These are phyloP conservation scores for Kwoniella dejecticola DNA, from an alignment of 768 basidiomycete genomes.

Conservation along the genomic window DNA sequence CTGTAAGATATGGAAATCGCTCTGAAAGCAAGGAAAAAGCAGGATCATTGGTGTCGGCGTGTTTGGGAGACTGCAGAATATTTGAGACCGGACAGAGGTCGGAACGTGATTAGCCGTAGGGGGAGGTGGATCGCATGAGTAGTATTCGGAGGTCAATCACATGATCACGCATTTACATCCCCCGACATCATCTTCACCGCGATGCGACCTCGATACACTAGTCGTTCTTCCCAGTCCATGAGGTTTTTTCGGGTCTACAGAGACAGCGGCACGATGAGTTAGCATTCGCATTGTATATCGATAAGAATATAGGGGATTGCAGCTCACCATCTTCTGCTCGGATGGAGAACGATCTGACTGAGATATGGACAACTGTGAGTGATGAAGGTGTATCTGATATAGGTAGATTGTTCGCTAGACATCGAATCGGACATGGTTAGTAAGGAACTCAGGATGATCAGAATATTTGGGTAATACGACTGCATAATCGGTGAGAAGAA, in stretches of 20 bases:
- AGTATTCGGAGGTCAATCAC: no score
- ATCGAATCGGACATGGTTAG: neutral
- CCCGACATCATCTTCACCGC: conserved; percentile 33
- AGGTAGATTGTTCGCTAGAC: conserved; percentile 46
- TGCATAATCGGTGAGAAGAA: neutral
- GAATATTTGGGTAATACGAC: no score
- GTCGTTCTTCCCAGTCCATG: conserved; percentile 15
- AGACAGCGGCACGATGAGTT: neutral
- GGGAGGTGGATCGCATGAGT: no score
- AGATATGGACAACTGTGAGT: conserved; percentile 52
- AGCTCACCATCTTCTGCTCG: conserved; percentile 47
- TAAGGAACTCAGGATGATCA: no score
- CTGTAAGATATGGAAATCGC: no score
- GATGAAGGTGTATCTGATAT: conserved; percentile 23
- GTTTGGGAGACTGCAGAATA: no score
- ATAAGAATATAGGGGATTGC: no score
- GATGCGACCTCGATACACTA: conserved; percentile 20
- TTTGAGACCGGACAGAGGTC: no score
- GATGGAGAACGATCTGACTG: conserved; percentile 50
- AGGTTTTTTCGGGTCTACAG: conserved; percentile 35
- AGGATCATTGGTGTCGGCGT: no score
- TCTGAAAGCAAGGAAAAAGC: no score
- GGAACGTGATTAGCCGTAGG: no score
- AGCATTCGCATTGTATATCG: no score
- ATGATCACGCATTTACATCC: conserved; percentile 55